These are phyloP conservation scores for Eucalyptus pauciflora DNA, from an alignment of 345 rosid genomes.

Conservation along the genomic window DNA sequence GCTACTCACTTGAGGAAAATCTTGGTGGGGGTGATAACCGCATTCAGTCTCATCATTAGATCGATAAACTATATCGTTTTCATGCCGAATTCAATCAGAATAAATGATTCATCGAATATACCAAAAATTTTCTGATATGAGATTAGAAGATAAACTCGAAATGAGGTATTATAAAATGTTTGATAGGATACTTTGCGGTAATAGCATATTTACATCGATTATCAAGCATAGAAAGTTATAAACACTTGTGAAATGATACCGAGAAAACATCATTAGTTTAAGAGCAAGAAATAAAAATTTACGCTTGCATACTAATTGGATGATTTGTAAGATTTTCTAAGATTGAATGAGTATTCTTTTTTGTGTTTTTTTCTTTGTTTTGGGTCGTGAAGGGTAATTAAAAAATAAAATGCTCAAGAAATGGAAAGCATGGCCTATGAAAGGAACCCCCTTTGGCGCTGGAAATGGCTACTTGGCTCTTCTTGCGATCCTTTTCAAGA, in stretches of 20 bases:
- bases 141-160: not conserved
- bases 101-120: not conserved
- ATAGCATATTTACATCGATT: not conserved
- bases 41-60: not conserved
- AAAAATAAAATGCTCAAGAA: not conserved
- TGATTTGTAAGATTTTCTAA: not conserved
- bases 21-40: not conserved
- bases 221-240: not conserved
- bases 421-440: not conserved
- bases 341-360: not conserved
- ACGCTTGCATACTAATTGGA: not conserved
- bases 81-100: not conserved
- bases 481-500: not conserved
- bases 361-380: not conserved
- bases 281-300: not conserved
- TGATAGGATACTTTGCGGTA: fast-evolving
- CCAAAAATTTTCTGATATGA: not conserved
- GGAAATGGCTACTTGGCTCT: not conserved
- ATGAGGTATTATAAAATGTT: not conserved
- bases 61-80: not conserved
- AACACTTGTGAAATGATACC: not conserved
- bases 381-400: not conserved
- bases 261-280: not conserved
- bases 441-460: not conserved
- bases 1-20: not conserved